Conservation (phyloP, 2,329 filamentous ascomycete genomes). For the Apiospora saccharicola region DNA sequence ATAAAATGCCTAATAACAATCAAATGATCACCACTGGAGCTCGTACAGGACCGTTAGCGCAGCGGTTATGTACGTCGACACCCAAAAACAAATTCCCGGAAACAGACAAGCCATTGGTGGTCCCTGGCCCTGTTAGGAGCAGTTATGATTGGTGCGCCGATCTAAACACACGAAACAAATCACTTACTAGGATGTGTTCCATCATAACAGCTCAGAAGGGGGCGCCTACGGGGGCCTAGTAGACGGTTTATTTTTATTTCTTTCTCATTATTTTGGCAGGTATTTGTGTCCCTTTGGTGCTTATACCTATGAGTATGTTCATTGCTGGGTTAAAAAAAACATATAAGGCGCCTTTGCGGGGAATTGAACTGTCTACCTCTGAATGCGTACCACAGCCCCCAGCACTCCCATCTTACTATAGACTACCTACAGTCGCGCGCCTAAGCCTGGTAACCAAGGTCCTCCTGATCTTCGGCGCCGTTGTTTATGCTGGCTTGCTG, state of each 20-base stretch:
- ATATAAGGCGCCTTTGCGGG: neutral
- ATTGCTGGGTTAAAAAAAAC: neutral
- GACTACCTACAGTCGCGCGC: too few species aligned
- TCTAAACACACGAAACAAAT: neutral
- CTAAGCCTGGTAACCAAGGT: too few species aligned
- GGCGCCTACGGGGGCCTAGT: conserved; percentile 9
- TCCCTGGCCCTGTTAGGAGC: conserved; percentile 8
- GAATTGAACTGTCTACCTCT: neutral
- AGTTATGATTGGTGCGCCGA: neutral
- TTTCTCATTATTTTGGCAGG: neutral
- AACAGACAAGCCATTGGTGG: conserved; percentile 2
- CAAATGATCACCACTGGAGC: neutral
- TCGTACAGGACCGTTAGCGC: neutral
- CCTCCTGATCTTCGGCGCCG: too few species aligned
- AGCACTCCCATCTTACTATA: neutral
- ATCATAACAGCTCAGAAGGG: conserved; percentile 2
- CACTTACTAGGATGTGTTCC: neutral
- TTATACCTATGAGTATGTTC: neutral
- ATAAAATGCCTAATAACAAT: neutral
- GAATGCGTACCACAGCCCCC: neutral
- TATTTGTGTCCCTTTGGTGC: neutral
- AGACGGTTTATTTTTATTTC: conserved; percentile 9
- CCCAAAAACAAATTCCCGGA: neutral
- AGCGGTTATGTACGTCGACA: neutral
- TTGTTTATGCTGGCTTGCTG: too few species aligned